A percentile compares a stretch with the other conserved stretches of the same genome.
These are phyloP conservation scores for Umbilicus rupestris DNA, from an alignment of 164 flowering plant species.

Conservation along the genomic window DNA sequence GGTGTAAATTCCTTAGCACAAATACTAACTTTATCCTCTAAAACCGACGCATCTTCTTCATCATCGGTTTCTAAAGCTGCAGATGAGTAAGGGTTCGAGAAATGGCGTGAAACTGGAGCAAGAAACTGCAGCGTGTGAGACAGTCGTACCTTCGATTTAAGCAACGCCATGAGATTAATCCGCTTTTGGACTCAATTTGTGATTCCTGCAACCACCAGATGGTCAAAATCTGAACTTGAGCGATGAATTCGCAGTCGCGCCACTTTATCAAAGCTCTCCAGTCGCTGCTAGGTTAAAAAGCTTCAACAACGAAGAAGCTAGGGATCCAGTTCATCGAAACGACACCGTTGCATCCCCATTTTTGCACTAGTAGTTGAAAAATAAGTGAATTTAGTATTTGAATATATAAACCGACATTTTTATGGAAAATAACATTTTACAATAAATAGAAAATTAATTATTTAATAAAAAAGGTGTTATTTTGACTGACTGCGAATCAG, in stretches of 20 bases:
- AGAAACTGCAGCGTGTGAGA: background rate
- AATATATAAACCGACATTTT: too few relatives aligned
- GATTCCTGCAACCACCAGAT: background rate
- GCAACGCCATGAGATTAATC: constrained; percentile 30
- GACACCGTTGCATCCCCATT: too few relatives aligned
- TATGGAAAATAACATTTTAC: too few relatives aligned
- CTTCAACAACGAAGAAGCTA: background rate
- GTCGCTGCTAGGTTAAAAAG: background rate
- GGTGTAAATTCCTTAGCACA: constrained; percentile 14
- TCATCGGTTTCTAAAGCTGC: constrained; percentile 11
- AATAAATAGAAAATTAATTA: too few relatives aligned
- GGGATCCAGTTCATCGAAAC: background rate
- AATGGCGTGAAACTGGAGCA: constrained; percentile 13
- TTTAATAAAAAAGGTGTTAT: background rate
- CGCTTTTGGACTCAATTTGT: background rate
- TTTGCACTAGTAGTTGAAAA: too few relatives aligned
- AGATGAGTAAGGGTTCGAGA: constrained; percentile 22
- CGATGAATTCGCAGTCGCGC: background rate
- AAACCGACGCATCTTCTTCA: constrained; percentile 15
- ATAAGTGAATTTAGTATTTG: too few relatives aligned
- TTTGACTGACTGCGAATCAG: background rate
- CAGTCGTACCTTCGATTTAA: constrained; percentile 22
- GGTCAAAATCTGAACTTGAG: background rate
- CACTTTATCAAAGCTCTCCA: background rate
- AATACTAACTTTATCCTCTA: background rate